Evolutionary conservation across 257 asterid species (phyloP).

Genomic region (Salvia miltiorrhiza): DNA sequence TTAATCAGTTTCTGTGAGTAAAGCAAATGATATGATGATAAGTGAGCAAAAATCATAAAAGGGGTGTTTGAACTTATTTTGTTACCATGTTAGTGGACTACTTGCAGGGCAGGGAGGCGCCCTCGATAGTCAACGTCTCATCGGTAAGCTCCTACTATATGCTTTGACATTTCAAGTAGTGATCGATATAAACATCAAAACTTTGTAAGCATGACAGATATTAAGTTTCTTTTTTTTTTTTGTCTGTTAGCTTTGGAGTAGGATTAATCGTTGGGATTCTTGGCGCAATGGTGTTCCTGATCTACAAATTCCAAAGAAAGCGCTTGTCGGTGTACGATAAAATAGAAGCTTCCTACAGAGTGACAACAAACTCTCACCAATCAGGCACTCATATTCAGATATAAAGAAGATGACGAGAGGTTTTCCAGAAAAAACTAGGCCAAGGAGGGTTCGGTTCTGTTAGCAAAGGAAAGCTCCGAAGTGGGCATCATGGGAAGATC

Average conservation of each 20-base stretch:
- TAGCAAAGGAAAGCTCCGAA: slow-evolving; percentile 30
- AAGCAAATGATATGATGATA: background rate
- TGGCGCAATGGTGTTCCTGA: background rate
- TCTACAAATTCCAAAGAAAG: slow-evolving; percentile 19
- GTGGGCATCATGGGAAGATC: slow-evolving; percentile 23
- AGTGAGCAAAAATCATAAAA: no score
- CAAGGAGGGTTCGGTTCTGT: slow-evolving; percentile 31
- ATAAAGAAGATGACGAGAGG: background rate
- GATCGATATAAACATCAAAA: background rate
- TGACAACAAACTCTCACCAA: background rate
- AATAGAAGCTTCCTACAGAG: background rate
- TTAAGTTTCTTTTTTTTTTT: no score
- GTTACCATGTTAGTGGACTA: no score
- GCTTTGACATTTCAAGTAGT: background rate
- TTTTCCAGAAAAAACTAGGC: slow-evolving; percentile 28
- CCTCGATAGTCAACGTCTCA: background rate
- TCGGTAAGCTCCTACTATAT: background rate
- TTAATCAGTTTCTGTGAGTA: no score
- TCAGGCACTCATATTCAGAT: background rate
- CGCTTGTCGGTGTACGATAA: background rate
- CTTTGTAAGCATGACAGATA: background rate
- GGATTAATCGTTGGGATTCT: background rate
- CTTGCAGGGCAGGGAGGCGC: background rate
- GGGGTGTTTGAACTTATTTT: no score
- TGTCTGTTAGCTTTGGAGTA: background rate